Evolutionary conservation across 768 basidiomycete species (phyloP), one percentile per base, ranked within the genome.

Genomic region (Kwoniella dendrophila): DNA sequence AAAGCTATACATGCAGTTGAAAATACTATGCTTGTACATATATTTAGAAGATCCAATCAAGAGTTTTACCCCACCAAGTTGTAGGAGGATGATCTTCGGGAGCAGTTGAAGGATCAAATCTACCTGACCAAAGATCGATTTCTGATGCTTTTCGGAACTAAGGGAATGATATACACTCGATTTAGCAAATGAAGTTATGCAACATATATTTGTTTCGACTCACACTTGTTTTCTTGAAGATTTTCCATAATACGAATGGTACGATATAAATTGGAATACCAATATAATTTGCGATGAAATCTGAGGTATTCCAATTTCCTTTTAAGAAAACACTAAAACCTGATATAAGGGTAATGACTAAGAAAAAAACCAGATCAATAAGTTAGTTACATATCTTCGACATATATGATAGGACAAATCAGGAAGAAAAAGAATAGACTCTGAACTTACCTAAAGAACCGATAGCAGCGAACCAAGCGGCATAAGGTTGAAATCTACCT

Each of bases 261-360:
- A 72, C 55, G 51, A 72, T 54, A 63, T 62, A 68, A 27, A 73
- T 56, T 16, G 63, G 62, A 16, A 71, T 57, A 62, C 64, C 59
- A 59, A 71, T 60, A 57, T 76, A 76, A 49, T 55, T 64, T 0
- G 72, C 63, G 49, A 72, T 55, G 45, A 76, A 73, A 29, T 49
- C 45, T 14, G 67, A 48, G 2, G 50, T 63, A 32, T 27, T 50
- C 65, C 65, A 76, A 53, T 69, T 67, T 26, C 68, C 66, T 32
- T 60, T 63, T 56, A 74, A 57, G 63, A 74, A 74, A 40, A 71
- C 66, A 24, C 57, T 33, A 58, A 72, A 76, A 10, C 75, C 72
- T 43, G 65, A 67, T 43, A 70, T 62, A 27, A 73, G 3, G 52
- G 67, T 66, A 60, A 73, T 67, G 54, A 76, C 50, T 43, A 20